Conservation (phyloP, 495 filamentous ascomycete genomes). For the Haplographium delicatum region DNA sequence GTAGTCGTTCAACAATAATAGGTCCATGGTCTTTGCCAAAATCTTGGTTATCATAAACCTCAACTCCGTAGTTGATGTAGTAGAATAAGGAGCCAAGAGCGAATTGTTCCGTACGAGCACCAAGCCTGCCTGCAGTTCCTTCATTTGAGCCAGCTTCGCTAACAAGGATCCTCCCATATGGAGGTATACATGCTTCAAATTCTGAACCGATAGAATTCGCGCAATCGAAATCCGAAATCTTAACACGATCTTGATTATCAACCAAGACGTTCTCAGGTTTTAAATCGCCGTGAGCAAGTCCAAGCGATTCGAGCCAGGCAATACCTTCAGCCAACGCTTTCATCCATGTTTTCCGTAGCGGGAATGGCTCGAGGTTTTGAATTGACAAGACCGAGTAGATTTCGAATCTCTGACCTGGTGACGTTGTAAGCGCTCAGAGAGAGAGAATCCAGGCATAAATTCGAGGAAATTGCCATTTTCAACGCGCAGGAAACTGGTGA, state of each 20-base stretch:
- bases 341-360: constrained; percentile 35
- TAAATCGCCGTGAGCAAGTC: constrained; percentile 34
- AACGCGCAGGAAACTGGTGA: constrained; percentile 29
- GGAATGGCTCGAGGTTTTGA: constrained; percentile 29
- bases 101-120: constrained; percentile 35
- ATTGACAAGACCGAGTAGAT: constrained; percentile 29
- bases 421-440: constrained; percentile 26
- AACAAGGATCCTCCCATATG: constrained; percentile 30
- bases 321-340: constrained; percentile 36
- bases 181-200: constrained; percentile 27
- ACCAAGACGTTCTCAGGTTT: constrained; percentile 31
- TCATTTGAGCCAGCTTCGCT: constrained; percentile 16
- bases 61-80: constrained; percentile 34
- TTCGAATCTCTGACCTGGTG: constrained; percentile 25
- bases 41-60: constrained; percentile 33
- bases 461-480: constrained; percentile 37
- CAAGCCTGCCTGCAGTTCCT: constrained; percentile 29
- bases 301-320: constrained; percentile 36
- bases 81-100: constrained; percentile 37
- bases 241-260: constrained; percentile 26
- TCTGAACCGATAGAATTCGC: constrained; percentile 28
- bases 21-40: constrained; percentile 34
- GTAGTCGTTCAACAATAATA: constrained; percentile 31
- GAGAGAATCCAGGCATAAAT: constrained; percentile 31
- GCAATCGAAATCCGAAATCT: constrained; percentile 32